phyloP scores from a whole-genome alignment of 2,329 filamentous ascomycete species.

The Aspergillus bombycis region DNA sequence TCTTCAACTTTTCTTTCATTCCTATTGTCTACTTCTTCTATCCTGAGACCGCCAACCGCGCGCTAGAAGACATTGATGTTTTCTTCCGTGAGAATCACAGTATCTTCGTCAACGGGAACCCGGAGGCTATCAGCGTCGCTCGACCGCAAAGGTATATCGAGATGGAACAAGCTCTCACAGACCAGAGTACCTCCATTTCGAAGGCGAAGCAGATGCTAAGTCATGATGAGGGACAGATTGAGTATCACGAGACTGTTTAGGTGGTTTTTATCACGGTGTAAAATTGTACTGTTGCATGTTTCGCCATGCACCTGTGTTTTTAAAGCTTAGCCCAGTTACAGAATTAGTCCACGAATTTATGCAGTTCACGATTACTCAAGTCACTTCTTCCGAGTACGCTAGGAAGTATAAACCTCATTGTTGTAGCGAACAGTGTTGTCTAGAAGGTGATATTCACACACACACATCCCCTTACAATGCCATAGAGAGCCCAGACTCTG shows the following conservation, averaged over 20 bases:
- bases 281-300: not conserved
- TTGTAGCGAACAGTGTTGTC: too few species aligned
- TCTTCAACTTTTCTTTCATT: conserved; percentile 31
- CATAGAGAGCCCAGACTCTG: conserved; percentile 14
- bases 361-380: not conserved
- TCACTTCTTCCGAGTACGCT: not conserved
- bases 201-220: not conserved
- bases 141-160: conserved; percentile 14
- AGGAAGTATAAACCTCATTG: too few species aligned
- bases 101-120: conserved; percentile 2
- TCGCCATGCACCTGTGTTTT: not conserved
- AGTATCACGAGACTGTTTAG: conserved; percentile 5
- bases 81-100: conserved; percentile 30
- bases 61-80: conserved; percentile 37
- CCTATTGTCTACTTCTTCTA: conserved; percentile 36
- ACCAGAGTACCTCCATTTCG: not conserved
- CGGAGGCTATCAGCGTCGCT: conserved; percentile 9
- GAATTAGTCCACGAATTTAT: not conserved
- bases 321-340: not conserved
- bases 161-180: conserved; percentile 15
- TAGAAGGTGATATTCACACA: not conserved
- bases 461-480: conserved; percentile 12
- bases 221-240: not conserved
- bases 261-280: not conserved
- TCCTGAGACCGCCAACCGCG: conserved; percentile 34